Evolutionary conservation across 306 rosid genomes (phyloP), one percentile per base, ranked within the genome.

Genomic region (Albizia julibrissin): DNA sequence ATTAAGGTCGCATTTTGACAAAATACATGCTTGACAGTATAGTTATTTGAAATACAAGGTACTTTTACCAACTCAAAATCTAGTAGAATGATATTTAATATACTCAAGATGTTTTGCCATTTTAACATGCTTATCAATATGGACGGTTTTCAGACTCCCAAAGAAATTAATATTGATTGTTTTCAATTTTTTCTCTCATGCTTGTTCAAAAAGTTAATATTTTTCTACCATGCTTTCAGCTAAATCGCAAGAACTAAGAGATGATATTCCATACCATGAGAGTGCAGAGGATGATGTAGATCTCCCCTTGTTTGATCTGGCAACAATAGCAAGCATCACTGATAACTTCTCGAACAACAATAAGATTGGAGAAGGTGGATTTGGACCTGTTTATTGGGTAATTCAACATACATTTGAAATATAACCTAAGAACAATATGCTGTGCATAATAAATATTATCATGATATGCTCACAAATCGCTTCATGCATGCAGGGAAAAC

Each of bases 231-330:
- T 47, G 33, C n/a, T 68, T 27, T 26, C 61, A 47, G 77, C n/a
- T 14, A 72, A 72, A 47, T 47, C 16, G 3, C 29, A 46, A 16
- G 2, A 15, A 47, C 22, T 8, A 27, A 18, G 52, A 16, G 77
- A 15, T 47, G 43, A 47, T 21, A 69, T 69, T 69, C 50, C 6
- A 15, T 27, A 16, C 43, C 13, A 22, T 34, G 65, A 24, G 65
- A 19, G 24, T 24, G 3, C 24, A 2, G 54, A 80, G 26, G 73
- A 78, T 12, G 77, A 84, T 75, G 65, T 78, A 29, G 89, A 81
- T 31, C 79, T 87, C 19, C 85, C 86, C 5, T 5, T 78, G 19
- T 84, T 87, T 67, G 69, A 69, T 43, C 79, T 81, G 0, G 24
- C 74, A 34, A 70, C 16, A 1, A 40, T 79, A 70, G 37, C 33